phyloP scores from a whole-genome alignment of 1,284 basidiomycete species.

The Coniferiporia weirii region DNA sequence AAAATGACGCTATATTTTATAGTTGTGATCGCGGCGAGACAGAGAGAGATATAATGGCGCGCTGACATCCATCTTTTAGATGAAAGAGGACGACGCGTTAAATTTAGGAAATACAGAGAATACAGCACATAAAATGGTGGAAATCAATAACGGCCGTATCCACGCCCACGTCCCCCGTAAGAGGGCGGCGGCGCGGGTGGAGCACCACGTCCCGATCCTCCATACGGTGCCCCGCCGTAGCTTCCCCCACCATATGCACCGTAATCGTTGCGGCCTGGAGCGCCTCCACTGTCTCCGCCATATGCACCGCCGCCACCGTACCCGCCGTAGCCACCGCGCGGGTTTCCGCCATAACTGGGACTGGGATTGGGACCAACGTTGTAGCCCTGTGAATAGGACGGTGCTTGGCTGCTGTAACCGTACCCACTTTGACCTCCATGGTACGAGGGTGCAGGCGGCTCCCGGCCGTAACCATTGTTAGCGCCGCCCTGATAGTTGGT shows the following conservation, averaged over 20 bases:
- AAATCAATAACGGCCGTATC: constrained; percentile 10
- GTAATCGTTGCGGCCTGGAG: constrained; percentile 13
- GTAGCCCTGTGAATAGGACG: constrained; percentile 19
- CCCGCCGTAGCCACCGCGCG: constrained; percentile 26
- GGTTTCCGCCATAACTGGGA: constrained; percentile 25
- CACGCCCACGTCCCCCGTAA: constrained; percentile 11
- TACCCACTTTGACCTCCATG: constrained; percentile 22
- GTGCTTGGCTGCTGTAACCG: constrained; percentile 18
- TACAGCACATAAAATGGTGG: neutral
- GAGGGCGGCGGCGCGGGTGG: neutral
- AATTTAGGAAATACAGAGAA: neutral
- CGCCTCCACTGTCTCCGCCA: constrained; percentile 21
- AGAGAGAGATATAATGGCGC: neutral
- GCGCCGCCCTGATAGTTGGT: constrained; percentile 2
- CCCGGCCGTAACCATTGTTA: neutral
- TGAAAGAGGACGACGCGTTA: neutral
- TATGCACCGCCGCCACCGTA: constrained; percentile 30
- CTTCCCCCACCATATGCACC: constrained; percentile 14
- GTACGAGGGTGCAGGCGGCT: constrained; percentile 3
- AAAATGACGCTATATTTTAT: too few relatives aligned
- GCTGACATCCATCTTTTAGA: neutral
- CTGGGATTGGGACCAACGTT: constrained; percentile 27
- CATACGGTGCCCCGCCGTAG: constrained; percentile 15
- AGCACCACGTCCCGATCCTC: constrained; percentile 14
- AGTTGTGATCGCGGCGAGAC: too few relatives aligned